Evolutionary conservation across 139 green algal species (phyloP).

Genomic region (Tetradesmus obliquus): DNA sequence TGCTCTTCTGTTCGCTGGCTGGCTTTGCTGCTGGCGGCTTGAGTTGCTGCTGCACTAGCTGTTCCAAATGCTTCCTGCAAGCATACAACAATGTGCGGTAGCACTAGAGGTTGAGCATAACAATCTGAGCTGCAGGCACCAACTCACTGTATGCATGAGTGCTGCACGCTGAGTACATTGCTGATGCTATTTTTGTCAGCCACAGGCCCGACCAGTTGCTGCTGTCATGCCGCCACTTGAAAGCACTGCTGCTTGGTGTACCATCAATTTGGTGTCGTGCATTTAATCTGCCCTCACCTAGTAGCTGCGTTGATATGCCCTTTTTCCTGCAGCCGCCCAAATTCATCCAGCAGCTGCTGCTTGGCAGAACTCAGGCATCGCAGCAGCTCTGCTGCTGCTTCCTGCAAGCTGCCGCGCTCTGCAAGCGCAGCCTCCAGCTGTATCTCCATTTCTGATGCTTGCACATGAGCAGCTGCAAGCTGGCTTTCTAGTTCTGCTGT

Average conservation of each 20-base stretch:
- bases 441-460: background rate
- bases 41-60: constrained; percentile 56
- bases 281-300: background rate
- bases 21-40: constrained; percentile 72
- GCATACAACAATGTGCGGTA: too few relatives aligned
- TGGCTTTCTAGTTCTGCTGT: background rate
- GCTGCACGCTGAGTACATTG: background rate
- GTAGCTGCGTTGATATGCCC: background rate
- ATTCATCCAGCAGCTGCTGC: background rate
- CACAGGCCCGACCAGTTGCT: too few relatives aligned
- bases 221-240: too few relatives aligned
- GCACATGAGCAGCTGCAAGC: background rate
- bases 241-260: background rate
- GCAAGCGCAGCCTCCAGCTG: background rate
- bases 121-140: too few relatives aligned
- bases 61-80: background rate
- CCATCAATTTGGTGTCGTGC: background rate
- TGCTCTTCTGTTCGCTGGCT: constrained; percentile 71
- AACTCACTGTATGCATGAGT: background rate
- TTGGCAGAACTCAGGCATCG: background rate
- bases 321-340: background rate
- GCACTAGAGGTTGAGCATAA: too few relatives aligned
- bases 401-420: background rate
- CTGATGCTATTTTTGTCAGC: too few relatives aligned
- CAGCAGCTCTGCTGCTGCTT: background rate